These are phyloP conservation scores for Phytophthora constricta DNA, from an alignment of 352 stramenopile genomes.

Conservation along the genomic window DNA sequence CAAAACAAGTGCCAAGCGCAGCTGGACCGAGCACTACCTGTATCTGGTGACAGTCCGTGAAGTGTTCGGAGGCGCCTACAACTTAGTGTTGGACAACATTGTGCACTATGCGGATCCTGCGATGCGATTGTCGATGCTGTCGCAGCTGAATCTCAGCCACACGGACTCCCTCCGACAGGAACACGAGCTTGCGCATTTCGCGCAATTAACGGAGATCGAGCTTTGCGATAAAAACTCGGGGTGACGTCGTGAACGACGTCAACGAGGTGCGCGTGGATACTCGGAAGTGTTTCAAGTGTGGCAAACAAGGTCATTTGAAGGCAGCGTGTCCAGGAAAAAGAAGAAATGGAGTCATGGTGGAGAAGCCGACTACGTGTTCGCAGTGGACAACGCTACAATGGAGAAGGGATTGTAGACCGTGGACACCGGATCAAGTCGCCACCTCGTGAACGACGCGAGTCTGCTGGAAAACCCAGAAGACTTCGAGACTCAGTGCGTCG, in stretches of 20 bases:
- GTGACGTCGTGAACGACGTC: slow-evolving; percentile 13
- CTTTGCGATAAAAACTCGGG: not conserved
- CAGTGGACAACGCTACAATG: not conserved
- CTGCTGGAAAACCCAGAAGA: slow-evolving; percentile 12
- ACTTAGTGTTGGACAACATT: slow-evolving; percentile 30
- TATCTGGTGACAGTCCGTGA: slow-evolving; percentile 25
- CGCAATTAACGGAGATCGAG: slow-evolving; percentile 19
- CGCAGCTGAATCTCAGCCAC: slow-evolving; percentile 6
- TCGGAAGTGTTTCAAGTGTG: slow-evolving; percentile 17
- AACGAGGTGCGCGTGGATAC: slow-evolving; percentile 2
- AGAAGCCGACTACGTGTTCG: slow-evolving; percentile 8
- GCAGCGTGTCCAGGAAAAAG: slow-evolving; percentile 2
- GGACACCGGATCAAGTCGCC: slow-evolving; percentile 6
- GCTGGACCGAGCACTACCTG: slow-evolving; percentile 23
- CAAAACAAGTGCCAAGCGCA: slow-evolving; percentile 10
- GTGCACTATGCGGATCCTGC: slow-evolving; percentile 17
- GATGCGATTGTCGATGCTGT: slow-evolving; percentile 14
- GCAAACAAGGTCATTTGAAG: slow-evolving; percentile 8
- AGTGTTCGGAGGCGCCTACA: slow-evolving; percentile 8
- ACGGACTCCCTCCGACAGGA: slow-evolving; percentile 22
- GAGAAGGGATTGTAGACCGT: slow-evolving; percentile 13
- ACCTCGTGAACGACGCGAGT: slow-evolving; percentile 21
- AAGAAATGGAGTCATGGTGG: not conserved
- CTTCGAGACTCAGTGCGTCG: slow-evolving; percentile 14
- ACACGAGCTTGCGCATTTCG: slow-evolving; percentile 32